Evolutionary conservation across 306 rosid genomes (phyloP).

Genomic region (Boehmeria nivea): DNA sequence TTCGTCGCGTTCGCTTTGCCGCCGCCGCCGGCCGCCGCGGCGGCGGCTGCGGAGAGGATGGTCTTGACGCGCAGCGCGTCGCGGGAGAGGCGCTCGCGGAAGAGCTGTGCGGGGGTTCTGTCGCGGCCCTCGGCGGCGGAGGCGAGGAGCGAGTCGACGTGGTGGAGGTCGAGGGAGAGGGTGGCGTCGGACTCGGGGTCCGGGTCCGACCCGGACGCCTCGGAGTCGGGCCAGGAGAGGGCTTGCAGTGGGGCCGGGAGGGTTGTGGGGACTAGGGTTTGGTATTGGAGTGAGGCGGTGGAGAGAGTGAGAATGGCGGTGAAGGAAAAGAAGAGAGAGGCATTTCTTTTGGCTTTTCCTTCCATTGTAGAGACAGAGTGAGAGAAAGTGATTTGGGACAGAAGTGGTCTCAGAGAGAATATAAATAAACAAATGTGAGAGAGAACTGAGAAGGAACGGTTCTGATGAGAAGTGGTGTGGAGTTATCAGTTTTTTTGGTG

Average conservation of each 20-base stretch:
- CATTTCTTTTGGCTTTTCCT: constrained; percentile 9
- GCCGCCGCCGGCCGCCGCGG: constrained; percentile 10
- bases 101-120: constrained; percentile 59
- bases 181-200: neutral
- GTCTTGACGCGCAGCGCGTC: constrained; percentile 50
- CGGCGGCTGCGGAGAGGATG: constrained; percentile 22
- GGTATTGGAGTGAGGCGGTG: constrained; percentile 21
- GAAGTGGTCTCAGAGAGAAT: neutral
- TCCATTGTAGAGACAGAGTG: constrained; percentile 31
- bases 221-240: constrained; percentile 45
- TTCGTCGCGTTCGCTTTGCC: constrained; percentile 9
- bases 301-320: constrained; percentile 27
- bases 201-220: constrained; percentile 19
- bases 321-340: constrained; percentile 22
- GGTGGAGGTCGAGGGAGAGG: constrained; percentile 43
- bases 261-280: constrained; percentile 32
- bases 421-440: constrained; percentile 3
- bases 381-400: neutral
- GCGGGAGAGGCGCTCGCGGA: constrained; percentile 57
- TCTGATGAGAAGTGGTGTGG: constrained; percentile 5
- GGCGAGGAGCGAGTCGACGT: constrained; percentile 51
- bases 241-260: constrained; percentile 40
- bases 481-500: constrained; percentile 9
- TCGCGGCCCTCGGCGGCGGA: constrained; percentile 19
- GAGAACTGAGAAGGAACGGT: constrained; percentile 15